Conservation (phyloP, 2,329 filamentous ascomycete genomes). For the Davidsoniella eucalypti region DNA sequence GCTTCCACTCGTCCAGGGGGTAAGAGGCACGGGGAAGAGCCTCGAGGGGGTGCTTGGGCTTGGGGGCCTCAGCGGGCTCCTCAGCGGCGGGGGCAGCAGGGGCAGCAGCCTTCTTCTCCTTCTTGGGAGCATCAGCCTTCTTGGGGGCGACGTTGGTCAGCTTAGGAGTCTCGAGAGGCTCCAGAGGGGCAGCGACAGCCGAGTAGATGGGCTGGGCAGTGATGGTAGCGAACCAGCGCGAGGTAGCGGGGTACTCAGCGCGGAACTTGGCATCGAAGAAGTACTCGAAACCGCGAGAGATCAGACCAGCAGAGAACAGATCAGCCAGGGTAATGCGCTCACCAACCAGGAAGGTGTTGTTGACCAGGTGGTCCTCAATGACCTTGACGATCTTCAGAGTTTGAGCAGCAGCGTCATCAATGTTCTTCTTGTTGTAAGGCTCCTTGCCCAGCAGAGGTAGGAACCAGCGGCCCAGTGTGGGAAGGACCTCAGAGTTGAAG, state of each 20-base stretch:
- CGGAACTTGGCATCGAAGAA: slow-evolving; percentile 91
- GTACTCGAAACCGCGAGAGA: slow-evolving; percentile 78
- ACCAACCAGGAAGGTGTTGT: slow-evolving; percentile 94
- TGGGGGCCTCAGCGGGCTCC: slow-evolving; percentile 45
- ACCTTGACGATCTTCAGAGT: slow-evolving; percentile 51
- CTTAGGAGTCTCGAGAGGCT: slow-evolving; percentile 71
- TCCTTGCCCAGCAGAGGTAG: slow-evolving; percentile 65
- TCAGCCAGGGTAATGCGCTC: slow-evolving; percentile 97
- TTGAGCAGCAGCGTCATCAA: slow-evolving; percentile 62
- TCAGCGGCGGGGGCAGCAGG: slow-evolving; percentile 27
- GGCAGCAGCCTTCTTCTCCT: slow-evolving; percentile 20
- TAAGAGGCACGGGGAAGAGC: slow-evolving; percentile 63
- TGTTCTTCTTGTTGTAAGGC: slow-evolving; percentile 95
- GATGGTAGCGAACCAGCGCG: slow-evolving; percentile 91
- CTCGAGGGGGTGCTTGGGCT: slow-evolving; percentile 94
- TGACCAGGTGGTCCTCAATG: slow-evolving; percentile 72
- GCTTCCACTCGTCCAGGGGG: slow-evolving; percentile 94
- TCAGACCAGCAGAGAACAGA: slow-evolving; percentile 63
- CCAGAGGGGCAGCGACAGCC: slow-evolving; percentile 56
- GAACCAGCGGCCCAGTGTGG: slow-evolving; percentile 63
- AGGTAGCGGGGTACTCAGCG: slow-evolving; percentile 62
- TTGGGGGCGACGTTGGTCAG: slow-evolving; percentile 54
- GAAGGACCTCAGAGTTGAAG: slow-evolving; percentile 76
- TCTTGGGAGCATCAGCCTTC: slow-evolving; percentile 58
- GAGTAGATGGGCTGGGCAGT: slow-evolving; percentile 85